phyloP scores from a whole-genome alignment of 2,329 filamentous ascomycete species.

The Penicillium corylophilum region DNA sequence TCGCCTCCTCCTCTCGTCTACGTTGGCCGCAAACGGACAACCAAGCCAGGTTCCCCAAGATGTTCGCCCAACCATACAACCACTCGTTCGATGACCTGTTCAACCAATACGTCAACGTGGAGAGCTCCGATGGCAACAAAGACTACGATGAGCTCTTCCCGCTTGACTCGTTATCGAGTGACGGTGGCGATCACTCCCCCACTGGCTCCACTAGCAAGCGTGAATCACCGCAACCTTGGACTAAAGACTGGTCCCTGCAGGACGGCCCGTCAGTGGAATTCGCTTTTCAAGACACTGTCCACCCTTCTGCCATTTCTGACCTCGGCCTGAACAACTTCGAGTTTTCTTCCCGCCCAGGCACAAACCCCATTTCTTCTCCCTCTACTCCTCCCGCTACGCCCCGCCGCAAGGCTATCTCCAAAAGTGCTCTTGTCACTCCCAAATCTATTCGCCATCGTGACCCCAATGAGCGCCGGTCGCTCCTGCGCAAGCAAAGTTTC shows the following conservation, averaged over 20 bases:
- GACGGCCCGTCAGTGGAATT: slow-evolving; percentile 42
- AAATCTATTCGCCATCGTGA: slow-evolving; percentile 43
- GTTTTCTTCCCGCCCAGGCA: slow-evolving; percentile 26
- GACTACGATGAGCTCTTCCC: slow-evolving; percentile 54
- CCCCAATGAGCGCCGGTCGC: slow-evolving; percentile 39
- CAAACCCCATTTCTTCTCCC: slow-evolving; percentile 29
- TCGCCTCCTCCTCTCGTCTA: slow-evolving; percentile 26
- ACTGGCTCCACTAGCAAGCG: slow-evolving; percentile 48
- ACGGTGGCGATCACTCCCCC: slow-evolving; percentile 52
- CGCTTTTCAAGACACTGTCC: slow-evolving; percentile 40
- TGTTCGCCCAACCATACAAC: slow-evolving; percentile 48
- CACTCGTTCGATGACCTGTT: slow-evolving; percentile 63
- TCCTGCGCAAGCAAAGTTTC: slow-evolving; percentile 44
- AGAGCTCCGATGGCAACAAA: slow-evolving; percentile 51
- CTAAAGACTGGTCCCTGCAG: slow-evolving; percentile 53
- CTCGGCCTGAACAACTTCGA: slow-evolving; percentile 34
- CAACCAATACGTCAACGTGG: slow-evolving; percentile 62
- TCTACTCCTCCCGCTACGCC: slow-evolving; percentile 41
- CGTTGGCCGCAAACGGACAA: slow-evolving; percentile 43
- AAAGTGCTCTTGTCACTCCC: slow-evolving; percentile 38
- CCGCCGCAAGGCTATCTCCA: slow-evolving; percentile 32
- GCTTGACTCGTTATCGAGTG: slow-evolving; percentile 51
- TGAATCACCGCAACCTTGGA: slow-evolving; percentile 52
- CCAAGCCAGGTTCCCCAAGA: slow-evolving; percentile 56
- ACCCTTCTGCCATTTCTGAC: slow-evolving; percentile 36